These are phyloP conservation scores for Encephalitozoon romaleae DNA, from an alignment of 371 early-diverging fungal species.

Conservation along the genomic window DNA sequence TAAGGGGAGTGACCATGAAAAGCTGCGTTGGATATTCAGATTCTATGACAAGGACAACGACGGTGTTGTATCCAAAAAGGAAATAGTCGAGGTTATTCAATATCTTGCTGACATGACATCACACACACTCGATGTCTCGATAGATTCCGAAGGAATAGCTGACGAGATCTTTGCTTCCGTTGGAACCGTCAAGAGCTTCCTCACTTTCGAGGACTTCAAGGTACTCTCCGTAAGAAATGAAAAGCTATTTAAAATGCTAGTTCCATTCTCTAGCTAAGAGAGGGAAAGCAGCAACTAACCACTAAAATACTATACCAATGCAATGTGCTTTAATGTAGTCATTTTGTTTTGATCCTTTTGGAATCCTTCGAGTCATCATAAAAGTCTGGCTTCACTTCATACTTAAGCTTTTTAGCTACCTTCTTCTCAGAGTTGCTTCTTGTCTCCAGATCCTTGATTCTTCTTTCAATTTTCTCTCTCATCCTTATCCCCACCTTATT, in stretches of 20 bases:
- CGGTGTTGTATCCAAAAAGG: slow-evolving; percentile 46
- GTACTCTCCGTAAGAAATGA: slow-evolving; percentile 9
- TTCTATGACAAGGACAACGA: slow-evolving; percentile 58
- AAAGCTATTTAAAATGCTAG: slow-evolving; percentile 34
- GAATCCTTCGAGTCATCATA: slow-evolving; percentile 27
- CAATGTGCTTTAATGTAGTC: slow-evolving; percentile 11
- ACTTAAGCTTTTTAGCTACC: slow-evolving; percentile 8
- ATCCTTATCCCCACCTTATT: slow-evolving; percentile 12
- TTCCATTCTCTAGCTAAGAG: slow-evolving; percentile 19
- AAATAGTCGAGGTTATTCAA: slow-evolving; percentile 37
- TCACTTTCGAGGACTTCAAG: slow-evolving; percentile 58
- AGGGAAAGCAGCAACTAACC: background rate
- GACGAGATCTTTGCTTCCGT: slow-evolving; percentile 36
- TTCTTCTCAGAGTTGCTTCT: background rate
- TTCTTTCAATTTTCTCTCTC: slow-evolving; percentile 16
- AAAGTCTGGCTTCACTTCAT: background rate
- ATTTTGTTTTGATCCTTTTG: slow-evolving; percentile 13
- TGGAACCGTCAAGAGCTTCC: slow-evolving; percentile 45
- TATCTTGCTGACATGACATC: slow-evolving; percentile 40
- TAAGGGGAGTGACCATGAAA: slow-evolving; percentile 53
- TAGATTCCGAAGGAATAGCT: slow-evolving; percentile 22
- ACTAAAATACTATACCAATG: background rate
- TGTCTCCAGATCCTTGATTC: slow-evolving; percentile 30
- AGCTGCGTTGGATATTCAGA: slow-evolving; percentile 56
- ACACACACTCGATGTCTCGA: slow-evolving; percentile 23